Percentiles rank a stretch among this genome's conserved stretches.
These are phyloP conservation scores for Yamadazyma triangularis DNA, from an alignment of 1,139 yeast genomes.

Conservation along the genomic window DNA sequence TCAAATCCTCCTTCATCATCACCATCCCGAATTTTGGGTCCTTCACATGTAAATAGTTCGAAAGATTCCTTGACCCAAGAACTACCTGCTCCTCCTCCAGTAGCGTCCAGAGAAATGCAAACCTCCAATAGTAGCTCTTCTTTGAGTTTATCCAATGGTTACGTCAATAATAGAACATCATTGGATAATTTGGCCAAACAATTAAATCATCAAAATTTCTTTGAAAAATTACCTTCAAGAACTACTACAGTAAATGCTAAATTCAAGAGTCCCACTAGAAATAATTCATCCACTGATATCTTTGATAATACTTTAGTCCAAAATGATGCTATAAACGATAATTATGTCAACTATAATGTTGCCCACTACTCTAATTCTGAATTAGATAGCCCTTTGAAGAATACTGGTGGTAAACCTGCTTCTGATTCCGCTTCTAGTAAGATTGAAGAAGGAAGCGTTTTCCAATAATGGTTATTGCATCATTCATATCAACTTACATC, in stretches of 20 bases:
- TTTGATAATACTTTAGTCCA: constrained; percentile 17
- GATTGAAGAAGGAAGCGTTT: no score
- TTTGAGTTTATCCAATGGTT: constrained; percentile 1
- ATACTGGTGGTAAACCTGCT: no score
- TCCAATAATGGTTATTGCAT: no score
- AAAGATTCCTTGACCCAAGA: constrained; percentile 1
- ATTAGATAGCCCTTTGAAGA: no score
- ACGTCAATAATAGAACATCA: constrained; percentile 13
- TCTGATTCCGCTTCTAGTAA: no score
- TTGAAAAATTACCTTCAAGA: constrained; percentile 29
- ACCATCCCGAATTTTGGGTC: constrained; percentile 5
- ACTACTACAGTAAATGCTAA: constrained; percentile 27
- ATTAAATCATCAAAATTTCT: constrained; percentile 30
- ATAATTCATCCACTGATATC: constrained; percentile 9
- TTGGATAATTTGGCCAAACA: constrained; percentile 42
- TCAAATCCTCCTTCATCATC: constrained; percentile 2
- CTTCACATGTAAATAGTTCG: not conserved
- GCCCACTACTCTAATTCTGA: no score
- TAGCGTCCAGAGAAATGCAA: not conserved
- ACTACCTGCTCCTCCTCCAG: constrained; percentile 4
- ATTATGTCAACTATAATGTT: constrained; percentile 30
- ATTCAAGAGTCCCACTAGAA: constrained; percentile 1
- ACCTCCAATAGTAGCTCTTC: constrained; percentile 3
- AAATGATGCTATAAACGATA: constrained; percentile 30
- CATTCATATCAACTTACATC: no score